Conservation (phyloP, 257 asterid species). For the Eustoma russellianum region DNA sequence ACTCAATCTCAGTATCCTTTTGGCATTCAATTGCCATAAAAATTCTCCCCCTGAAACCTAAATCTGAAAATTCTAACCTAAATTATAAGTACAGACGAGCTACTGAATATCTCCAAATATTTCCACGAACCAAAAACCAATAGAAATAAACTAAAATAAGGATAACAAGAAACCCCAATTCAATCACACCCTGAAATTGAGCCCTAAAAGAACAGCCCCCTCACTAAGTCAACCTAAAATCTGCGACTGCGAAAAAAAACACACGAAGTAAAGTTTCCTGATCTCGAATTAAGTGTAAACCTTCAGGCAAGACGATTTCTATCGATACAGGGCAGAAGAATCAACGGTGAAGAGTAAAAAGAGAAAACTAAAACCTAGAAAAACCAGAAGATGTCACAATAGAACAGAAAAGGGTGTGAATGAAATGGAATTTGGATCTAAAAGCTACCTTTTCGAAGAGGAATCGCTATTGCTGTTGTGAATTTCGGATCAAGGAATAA, state of each 20-base stretch:
- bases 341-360: background rate
- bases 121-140: background rate
- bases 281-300: background rate
- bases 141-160: conserved; percentile 22
- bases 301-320: too few species aligned
- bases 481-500: too few species aligned
- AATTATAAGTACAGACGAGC: conserved; percentile 1
- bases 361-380: background rate
- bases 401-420: conserved; percentile 13
- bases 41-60: conserved; percentile 17
- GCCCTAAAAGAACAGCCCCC: background rate
- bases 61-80: conserved; percentile 8
- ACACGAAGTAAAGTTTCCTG: too few species aligned
- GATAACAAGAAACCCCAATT: background rate
- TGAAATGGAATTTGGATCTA: conserved; percentile 3
- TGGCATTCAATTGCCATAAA: conserved; percentile 98
- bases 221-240: background rate
- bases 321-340: too few species aligned
- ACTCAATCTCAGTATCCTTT: conserved; percentile 28
- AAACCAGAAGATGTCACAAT: background rate
- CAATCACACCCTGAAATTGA: conserved; percentile 2
- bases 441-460: conserved; percentile 8
- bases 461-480: conserved; percentile 1
- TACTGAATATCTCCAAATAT: background rate
- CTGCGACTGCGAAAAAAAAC: too few species aligned